phyloP scores from a whole-genome alignment of 2,329 filamentous ascomycete species.

The Neophaeococcomyces mojaviensis region DNA sequence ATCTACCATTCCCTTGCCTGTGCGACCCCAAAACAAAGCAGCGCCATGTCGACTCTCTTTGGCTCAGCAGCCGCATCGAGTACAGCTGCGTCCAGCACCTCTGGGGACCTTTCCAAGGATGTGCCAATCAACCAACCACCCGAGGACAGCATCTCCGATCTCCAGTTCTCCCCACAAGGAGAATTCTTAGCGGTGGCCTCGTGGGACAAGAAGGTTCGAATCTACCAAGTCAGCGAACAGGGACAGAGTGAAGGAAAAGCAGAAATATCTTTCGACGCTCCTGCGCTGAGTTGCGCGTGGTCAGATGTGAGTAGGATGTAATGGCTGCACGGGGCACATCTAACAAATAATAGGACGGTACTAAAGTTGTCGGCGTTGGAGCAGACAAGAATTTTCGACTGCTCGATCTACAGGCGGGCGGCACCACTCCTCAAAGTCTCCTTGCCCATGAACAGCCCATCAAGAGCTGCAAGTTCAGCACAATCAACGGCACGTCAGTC shows the following conservation, averaged over 20 bases:
- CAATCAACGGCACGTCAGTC: constrained; percentile 64
- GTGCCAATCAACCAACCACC: constrained; percentile 71
- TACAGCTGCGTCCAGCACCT: constrained; percentile 57
- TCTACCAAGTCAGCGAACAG: constrained; percentile 78
- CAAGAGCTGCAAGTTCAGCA: constrained; percentile 69
- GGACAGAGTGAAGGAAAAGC: constrained; percentile 80
- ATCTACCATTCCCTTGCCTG: not conserved
- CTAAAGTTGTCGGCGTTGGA: constrained; percentile 77
- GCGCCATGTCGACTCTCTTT: constrained; percentile 57
- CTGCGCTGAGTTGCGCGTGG: constrained; percentile 58
- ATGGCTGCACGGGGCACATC: not conserved
- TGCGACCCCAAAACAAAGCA: not conserved
- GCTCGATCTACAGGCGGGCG: constrained; percentile 66
- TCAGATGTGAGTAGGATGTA: constrained; percentile 59
- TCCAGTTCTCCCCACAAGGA: constrained; percentile 68
- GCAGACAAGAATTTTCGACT: constrained; percentile 87
- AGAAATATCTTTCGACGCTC: constrained; percentile 70
- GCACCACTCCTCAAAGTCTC: constrained; percentile 46
- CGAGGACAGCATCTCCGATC: constrained; percentile 80
- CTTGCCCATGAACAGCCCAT: constrained; percentile 74
- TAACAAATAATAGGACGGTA: constrained; percentile 62
- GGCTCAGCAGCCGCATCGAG: constrained; percentile 43
- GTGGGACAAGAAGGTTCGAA: constrained; percentile 97
- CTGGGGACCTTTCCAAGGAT: constrained; percentile 87
- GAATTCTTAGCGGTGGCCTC: constrained; percentile 85